Base-by-base conservation (phyloP, 2,329 filamentous ascomycete species). In the Trichoderma brevicompactum region DNA sequence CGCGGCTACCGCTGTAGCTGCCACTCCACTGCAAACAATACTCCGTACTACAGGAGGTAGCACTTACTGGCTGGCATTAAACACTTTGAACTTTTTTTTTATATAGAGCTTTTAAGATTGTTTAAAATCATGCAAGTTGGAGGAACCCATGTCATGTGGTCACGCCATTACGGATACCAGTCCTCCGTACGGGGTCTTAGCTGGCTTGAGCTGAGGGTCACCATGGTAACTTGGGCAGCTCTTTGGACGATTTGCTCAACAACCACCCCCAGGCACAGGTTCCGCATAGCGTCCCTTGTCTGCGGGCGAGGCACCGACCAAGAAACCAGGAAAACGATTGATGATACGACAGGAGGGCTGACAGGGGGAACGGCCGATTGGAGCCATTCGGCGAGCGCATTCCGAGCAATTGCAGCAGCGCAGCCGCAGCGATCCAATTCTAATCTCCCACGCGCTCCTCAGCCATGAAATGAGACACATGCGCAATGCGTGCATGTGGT, bases 141-240 rank as follows among this genome's bases (percentile, higher is more conserved):
- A 63, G 53, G 32, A 44, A 46, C 59, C 59, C 49, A 3, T 63
- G 59, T 54, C 44, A 28, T 32, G 41, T 43, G 36, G 49, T 54
- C 49, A 53, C 49, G 59, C 59, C 49, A 63, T 63, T 52, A 38
- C 59, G 49, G 59, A 46, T 54, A 15, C 48, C 52, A 54, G 49
- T 52, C 40, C 28, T 58, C 40, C 41, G 28, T 46, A 58, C 41
- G 54, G 54, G 43, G 28, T 15, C 23, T 56, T 38, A 17, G 36
- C 32, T 17, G 44, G 46, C 34, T 44, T 52, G 7, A 54, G 10
- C 48, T 63, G 59, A 63, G 59, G 17, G 59, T 54, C 48, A 34
- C 59, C 49, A 34, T 63, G 40, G 59, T 46, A 63, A 63, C 59
- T 63, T 63, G 49, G 55, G 40, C 23, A 23, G 46, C 48, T 54